A percentile compares a stretch with the other conserved stretches of the same genome.
Conservation (phyloP, 1,284 basidiomycete species). For the Cutaneotrichosporon sp. region DNA sequence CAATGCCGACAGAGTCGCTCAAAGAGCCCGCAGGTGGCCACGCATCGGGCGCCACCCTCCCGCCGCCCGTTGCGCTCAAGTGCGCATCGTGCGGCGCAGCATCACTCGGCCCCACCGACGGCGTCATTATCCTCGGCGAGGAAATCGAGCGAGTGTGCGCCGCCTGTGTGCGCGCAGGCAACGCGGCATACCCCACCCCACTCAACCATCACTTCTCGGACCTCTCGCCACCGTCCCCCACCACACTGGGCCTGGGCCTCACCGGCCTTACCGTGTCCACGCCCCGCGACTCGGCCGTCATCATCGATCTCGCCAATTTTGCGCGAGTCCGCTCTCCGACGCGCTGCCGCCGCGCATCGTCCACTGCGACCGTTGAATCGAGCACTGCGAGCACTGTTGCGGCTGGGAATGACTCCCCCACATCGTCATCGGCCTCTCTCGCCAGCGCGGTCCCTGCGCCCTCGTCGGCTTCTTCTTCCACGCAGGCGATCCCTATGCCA, state of each 20-base stretch:
- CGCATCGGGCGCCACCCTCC: constrained; percentile 6
- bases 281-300: not conserved
- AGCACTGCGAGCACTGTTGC: no score
- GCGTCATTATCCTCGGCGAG: constrained; percentile 22
- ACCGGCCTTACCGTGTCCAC: not conserved
- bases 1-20: constrained; percentile 42
- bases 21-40: constrained; percentile 12
- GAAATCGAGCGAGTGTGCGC: constrained; percentile 35
- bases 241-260: not conserved
- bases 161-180: constrained; percentile 21
- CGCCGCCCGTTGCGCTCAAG: constrained; percentile 28
- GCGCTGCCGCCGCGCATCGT: not conserved
- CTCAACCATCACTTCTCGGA: constrained; percentile 8
- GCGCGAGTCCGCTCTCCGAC: not conserved
- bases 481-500: not conserved
- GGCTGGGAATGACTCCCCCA: not conserved
- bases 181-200: not conserved
- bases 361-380: not conserved
- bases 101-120: constrained; percentile 17
- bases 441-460: not conserved
- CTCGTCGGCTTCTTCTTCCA: not conserved
- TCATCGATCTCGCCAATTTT: constrained; percentile 6
- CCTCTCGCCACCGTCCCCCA: not conserved
- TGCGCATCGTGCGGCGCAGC: constrained; percentile 38
- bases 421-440: not conserved